Base-by-base conservation (phyloP, 805 yeast genomes). In the Kodamaea restingae region DNA sequence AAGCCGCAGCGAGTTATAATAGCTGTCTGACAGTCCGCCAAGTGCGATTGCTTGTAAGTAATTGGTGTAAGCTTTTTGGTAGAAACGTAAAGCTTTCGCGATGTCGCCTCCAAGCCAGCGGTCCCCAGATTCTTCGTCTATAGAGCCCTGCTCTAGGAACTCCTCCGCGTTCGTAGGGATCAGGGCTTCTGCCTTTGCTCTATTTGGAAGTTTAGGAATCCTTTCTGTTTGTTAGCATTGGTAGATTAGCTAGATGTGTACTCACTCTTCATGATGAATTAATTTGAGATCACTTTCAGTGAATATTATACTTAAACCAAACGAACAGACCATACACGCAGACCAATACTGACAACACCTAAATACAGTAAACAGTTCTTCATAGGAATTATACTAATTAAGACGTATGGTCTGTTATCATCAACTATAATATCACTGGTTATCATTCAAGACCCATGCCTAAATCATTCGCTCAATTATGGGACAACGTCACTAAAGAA, bases 111-210 rank as follows among this genome's bases (percentile, higher is more conserved):
- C 65, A 4, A 77, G 54, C 88, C 88, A 84, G 34, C 90, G 56
- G 51, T 83, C 90, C 0, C 87, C 91, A n/a, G 76, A 71, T 42
- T 83, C 90, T 52, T 83, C 91, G 40, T 76, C 79, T 8, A 63
- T 64, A 1, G 80, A 67, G 1, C 80, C 91, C 36, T 61, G 61
- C 22, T 75, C 78, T n/a, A 80, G 64, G 38, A 51, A 71, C 3
- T 79, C 86, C 22, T 74, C 76, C 0, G 73, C 67, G 1, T 78
- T 69, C 4, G 60, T 55, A 4, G 73, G 72, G 8, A 49, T 41
- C 29, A 32, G 32, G 8, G 42, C 28, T 10, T 27, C 34, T 4
- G 24, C 18, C n/a, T 27, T 22, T 22, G 27, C 43, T 38, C 47
- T 46, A 31, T 45, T 51, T 27, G 51, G 42, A 18, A 49, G 36